Base-by-base conservation (phyloP, 179 eudicot species). In the Camellia oleifera region DNA sequence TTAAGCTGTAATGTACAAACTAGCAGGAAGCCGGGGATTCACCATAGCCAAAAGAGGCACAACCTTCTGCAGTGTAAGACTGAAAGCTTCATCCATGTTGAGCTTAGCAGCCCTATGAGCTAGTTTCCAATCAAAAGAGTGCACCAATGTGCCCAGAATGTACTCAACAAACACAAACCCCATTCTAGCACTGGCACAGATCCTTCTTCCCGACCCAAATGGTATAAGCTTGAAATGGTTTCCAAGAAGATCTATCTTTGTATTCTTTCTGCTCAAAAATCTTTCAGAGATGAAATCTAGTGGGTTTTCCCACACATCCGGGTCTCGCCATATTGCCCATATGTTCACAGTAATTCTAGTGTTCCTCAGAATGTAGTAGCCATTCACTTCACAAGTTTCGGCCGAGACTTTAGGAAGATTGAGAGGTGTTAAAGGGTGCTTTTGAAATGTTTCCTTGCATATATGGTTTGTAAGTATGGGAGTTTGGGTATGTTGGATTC, bases 281-380 rank as follows among this genome's bases (percentile, higher is more conserved):
- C 84, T 77, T 2, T 77, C 84, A 0, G 83, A 80, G 18, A 32
- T 81, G 74, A 81, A 81, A 1, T 81, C 83, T 3, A 76, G 40
- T 2, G 83, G 84, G 5, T 82, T 77, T 18, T 78, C 84, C 84
- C 84, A 82, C 12, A 82, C 72, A 40, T 53, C 58, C 0, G 84
- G 81, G 81, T 82, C 84, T 8, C 81, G 32, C 12, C 84, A 81
- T 6, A 82, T 82, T 0, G 84, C 84, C 84, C 84, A 82, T 61
- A 77, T 82, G 78, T 82, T 82, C 15, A 82, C 81, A 15, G 72
- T 77, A 1, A 82, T 81, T 63, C 84, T 82, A 1, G 77, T 77
- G 77, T 72, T 56, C 58, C 77, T 82, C 0, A 77, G 84, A 18
- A 82, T 77, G 81, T 77, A 77, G 57, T 60, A 77, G 42, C 84